Evolutionary conservation across 208 protist genomes (phyloP).

Genomic region (Trypanosoma boissoni): DNA sequence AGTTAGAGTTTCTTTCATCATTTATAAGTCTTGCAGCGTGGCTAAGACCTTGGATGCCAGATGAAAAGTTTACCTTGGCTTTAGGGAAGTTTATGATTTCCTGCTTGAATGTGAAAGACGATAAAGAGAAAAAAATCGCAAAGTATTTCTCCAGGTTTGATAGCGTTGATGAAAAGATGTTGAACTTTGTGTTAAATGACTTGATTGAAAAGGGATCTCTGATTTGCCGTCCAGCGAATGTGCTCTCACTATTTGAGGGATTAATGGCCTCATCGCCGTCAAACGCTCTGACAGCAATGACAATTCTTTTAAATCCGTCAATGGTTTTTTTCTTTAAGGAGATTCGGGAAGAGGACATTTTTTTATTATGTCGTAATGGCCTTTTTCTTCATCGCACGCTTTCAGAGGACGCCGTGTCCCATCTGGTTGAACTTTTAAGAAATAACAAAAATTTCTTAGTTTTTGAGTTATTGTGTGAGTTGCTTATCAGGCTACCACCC

Average conservation of each 20-base stretch:
- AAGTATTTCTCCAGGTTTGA: constrained; percentile 22
- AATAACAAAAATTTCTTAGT: constrained; percentile 3
- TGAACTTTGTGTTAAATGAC: constrained; percentile 8
- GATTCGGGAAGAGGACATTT: constrained; percentile 11
- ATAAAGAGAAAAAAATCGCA: constrained; percentile 12
- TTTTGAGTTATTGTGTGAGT: constrained; percentile 26
- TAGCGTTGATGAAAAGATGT: constrained; percentile 17
- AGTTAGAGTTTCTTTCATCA: constrained; percentile 47
- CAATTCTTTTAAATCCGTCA: constrained; percentile 16
- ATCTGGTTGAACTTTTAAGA: constrained; percentile 1
- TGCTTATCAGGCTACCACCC: constrained; percentile 10
- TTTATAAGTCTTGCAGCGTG: constrained; percentile 35
- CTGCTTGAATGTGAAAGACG: constrained; percentile 5
- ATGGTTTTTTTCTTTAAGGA: background rate
- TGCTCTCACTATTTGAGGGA: constrained; percentile 17
- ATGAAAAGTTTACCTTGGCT: constrained; percentile 11
- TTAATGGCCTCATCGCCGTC: constrained; percentile 15
- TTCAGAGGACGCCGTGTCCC: constrained; percentile 6
- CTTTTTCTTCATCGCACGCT: constrained; percentile 8
- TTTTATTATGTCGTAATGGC: constrained; percentile 19
- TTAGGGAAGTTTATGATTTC: constrained; percentile 29
- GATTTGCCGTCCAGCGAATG: background rate
- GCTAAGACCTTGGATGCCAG: constrained; percentile 37
- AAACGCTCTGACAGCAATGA: constrained; percentile 13
- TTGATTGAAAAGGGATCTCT: background rate